Percentiles rank a stretch among this genome's conserved stretches.
phyloP scores from a whole-genome alignment of 1,139 yeast genomes.

The Geotrichum klebahnii region DNA sequence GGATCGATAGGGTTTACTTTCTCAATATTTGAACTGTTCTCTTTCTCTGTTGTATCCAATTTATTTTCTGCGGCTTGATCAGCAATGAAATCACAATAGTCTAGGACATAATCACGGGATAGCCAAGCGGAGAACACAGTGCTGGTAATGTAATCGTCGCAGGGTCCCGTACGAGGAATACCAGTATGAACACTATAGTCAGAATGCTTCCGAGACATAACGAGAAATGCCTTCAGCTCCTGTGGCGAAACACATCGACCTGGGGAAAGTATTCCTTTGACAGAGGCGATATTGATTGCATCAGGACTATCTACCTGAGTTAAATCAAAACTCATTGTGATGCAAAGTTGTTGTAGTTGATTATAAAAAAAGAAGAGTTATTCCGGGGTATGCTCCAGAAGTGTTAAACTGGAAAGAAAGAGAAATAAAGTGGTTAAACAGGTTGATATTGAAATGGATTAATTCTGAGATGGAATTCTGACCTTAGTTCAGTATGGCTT shows the following conservation, averaged over 20 bases:
- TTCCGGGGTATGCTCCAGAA: no score
- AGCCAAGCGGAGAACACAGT: slow-evolving; percentile 37
- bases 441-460: no score
- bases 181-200: slow-evolving; percentile 31
- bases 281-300: slow-evolving; percentile 14
- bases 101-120: slow-evolving; percentile 34
- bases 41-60: not conserved
- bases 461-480: no score
- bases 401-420: no score
- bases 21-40: slow-evolving; percentile 5
- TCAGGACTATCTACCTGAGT: not conserved
- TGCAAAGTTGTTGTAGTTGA: not conserved
- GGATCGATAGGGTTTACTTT: slow-evolving; percentile 31
- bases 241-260: slow-evolving; percentile 29
- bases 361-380: not conserved
- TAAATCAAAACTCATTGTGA: not conserved
- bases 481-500: no score
- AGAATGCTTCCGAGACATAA: slow-evolving; percentile 30
- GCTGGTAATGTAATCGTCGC: slow-evolving; percentile 30
- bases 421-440: no score
- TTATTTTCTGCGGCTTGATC: slow-evolving; percentile 18
- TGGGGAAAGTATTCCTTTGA: slow-evolving; percentile 27
- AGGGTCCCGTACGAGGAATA: slow-evolving; percentile 31
- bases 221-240: slow-evolving; percentile 30
- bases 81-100: slow-evolving; percentile 35